These are phyloP conservation scores for Sicyos edulis DNA, from an alignment of 306 rosid genomes.

Conservation along the genomic window DNA sequence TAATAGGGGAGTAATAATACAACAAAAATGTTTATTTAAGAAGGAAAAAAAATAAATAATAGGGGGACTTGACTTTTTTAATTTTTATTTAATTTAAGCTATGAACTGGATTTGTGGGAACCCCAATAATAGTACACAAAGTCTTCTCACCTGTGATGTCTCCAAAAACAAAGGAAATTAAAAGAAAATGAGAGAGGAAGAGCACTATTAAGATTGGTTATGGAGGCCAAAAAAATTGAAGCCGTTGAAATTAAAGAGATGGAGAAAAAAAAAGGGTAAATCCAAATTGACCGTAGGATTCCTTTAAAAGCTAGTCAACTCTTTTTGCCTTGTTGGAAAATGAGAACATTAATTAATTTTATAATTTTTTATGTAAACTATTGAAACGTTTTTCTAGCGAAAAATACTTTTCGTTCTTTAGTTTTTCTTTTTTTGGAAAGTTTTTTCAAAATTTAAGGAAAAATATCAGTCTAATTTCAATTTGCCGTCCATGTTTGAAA, in stretches of 20 bases:
- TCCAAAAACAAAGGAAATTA: neutral
- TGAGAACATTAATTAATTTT: neutral
- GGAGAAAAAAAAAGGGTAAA: neutral
- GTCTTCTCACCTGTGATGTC: slow-evolving; percentile 17
- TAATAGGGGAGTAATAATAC: neutral
- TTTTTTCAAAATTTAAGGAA: no score
- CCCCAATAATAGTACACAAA: slow-evolving; percentile 16
- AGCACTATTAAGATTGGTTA: neutral
- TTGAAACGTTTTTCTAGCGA: no score
- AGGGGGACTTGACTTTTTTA: slow-evolving; percentile 10
- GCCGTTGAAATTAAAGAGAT: neutral
- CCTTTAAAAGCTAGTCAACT: slow-evolving; percentile 15
- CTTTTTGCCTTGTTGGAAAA: slow-evolving; percentile 10
- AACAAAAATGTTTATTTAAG: neutral
- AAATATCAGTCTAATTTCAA: no score
- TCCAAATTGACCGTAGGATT: slow-evolving; percentile 22
- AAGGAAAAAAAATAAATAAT: neutral
- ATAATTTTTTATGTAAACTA: neutral
- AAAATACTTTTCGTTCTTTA: no score
- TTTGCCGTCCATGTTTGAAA: no score
- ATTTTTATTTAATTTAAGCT: neutral
- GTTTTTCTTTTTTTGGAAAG: no score
- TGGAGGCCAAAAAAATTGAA: neutral
- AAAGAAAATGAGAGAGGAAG: neutral
- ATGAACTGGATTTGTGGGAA: slow-evolving; percentile 9